Percentiles rank a stretch among this genome's conserved stretches.
Evolutionary conservation across 257 asterid species (phyloP).

Genomic region (Fraxinus quadrangulata): DNA sequence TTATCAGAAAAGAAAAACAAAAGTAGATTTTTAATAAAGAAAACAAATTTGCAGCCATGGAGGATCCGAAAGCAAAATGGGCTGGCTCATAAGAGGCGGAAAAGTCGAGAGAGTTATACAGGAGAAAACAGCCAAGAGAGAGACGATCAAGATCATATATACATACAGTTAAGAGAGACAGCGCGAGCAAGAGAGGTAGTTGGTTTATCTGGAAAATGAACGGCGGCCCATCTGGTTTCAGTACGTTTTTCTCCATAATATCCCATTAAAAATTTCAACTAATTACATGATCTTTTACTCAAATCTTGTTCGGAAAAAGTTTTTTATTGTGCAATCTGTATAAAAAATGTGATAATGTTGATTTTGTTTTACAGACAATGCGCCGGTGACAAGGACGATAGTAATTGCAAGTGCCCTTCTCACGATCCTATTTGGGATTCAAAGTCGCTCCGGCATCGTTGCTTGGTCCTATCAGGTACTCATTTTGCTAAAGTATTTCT

Average conservation of each 20-base stretch:
- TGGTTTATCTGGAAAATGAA: slow-evolving; percentile 74
- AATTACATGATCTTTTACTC: background rate
- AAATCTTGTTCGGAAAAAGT: background rate
- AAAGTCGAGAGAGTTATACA: background rate
- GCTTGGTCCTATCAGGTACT: slow-evolving; percentile 84
- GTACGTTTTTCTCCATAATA: slow-evolving; percentile 46
- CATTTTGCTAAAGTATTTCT: background rate
- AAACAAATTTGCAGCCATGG: background rate
- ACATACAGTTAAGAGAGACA: background rate
- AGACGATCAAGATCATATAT: background rate
- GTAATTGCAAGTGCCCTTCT: slow-evolving; percentile 80
- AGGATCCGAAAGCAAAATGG: slow-evolving; percentile 6
- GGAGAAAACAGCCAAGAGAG: background rate
- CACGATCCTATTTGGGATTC: slow-evolving; percentile 89
- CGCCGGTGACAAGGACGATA: slow-evolving; percentile 77
- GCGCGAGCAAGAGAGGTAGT: slow-evolving; percentile 30
- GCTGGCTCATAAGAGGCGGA: background rate
- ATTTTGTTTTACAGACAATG: slow-evolving; percentile 55
- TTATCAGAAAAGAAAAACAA: too few species aligned
- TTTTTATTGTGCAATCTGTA: background rate
- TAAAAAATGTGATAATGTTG: background rate
- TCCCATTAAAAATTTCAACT: background rate
- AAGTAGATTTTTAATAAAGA: too few species aligned
- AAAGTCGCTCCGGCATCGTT: slow-evolving; percentile 66
- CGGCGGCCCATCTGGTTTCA: slow-evolving; percentile 99